Evolutionary conservation across 75 land plant genomes (phyloP).

Genomic region (Picea glauca): DNA sequence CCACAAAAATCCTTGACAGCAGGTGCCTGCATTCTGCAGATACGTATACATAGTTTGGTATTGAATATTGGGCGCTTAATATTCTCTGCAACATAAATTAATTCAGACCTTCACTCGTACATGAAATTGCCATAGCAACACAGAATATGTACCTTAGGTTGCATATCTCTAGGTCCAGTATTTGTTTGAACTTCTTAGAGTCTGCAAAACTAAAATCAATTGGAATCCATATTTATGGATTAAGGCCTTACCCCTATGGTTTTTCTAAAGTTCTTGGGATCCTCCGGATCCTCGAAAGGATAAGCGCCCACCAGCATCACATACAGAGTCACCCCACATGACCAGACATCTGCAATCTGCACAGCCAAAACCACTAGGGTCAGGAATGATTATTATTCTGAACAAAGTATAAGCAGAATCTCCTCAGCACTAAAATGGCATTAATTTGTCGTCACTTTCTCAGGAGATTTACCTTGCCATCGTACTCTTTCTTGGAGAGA

Average conservation of each 20-base stretch:
- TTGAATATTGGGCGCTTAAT: conserved; percentile 62
- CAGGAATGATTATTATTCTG: not conserved
- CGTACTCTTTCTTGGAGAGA: conserved; percentile 42
- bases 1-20: conserved; percentile 72
- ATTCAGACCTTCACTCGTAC: too few species aligned
- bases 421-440: too few species aligned
- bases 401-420: too few species aligned
- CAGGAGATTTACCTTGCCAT: conserved; percentile 40
- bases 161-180: too few species aligned
- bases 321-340: conserved; percentile 88
- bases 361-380: not conserved
- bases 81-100: conserved; percentile 45
- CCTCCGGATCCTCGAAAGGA: conserved; percentile 90
- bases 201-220: not conserved
- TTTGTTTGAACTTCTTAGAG: too few species aligned
- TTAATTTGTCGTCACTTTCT: too few species aligned
- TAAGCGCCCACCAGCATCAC: conserved; percentile 94
- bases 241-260: conserved; percentile 64
- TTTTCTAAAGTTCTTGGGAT: conserved; percentile 77
- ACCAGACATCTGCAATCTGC: conserved; percentile 95
- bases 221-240: not conserved
- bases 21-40: conserved; percentile 69
- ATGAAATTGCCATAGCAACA: too few species aligned
- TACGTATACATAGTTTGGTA: conserved; percentile 70
- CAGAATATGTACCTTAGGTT: too few species aligned